A percentile compares a stretch with the other conserved stretches of the same genome.
Evolutionary conservation across 192 early-diverging fungal genomes (phyloP).

Genomic region (Umbelopsis ramanniana): DNA sequence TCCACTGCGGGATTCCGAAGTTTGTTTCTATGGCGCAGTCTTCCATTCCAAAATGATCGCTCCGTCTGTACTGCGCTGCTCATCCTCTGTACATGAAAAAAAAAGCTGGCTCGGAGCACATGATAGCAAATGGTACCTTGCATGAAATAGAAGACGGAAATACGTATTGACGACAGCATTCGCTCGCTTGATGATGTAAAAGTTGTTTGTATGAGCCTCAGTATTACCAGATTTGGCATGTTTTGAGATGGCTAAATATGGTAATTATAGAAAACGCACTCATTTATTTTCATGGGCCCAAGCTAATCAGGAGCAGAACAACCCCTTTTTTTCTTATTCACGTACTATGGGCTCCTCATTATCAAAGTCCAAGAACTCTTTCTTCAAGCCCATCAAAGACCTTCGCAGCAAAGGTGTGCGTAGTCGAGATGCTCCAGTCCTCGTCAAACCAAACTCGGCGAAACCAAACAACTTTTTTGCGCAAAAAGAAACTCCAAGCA

Average conservation of each 20-base stretch:
- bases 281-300: no score
- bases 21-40: no score
- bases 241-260: background rate
- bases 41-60: no score
- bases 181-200: background rate
- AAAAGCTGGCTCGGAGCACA: no score
- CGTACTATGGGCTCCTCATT: slow-evolving; percentile 10
- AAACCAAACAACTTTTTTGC: slow-evolving; percentile 13
- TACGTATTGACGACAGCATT: background rate
- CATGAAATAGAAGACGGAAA: no score
- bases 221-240: background rate
- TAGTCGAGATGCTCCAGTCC: background rate
- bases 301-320: background rate
- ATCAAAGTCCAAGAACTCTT: background rate
- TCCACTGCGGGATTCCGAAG: no score
- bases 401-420: background rate
- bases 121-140: no score
- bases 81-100: no score
- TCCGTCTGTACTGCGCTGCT: no score
- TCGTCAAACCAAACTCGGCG: slow-evolving; percentile 3
- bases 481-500: slow-evolving; percentile 11
- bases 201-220: background rate
- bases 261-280: background rate
- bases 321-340: background rate
- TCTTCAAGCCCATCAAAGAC: background rate